These are phyloP conservation scores for Apostasia shenzhenica DNA, from an alignment of 106 monocot genomes.

Conservation along the genomic window DNA sequence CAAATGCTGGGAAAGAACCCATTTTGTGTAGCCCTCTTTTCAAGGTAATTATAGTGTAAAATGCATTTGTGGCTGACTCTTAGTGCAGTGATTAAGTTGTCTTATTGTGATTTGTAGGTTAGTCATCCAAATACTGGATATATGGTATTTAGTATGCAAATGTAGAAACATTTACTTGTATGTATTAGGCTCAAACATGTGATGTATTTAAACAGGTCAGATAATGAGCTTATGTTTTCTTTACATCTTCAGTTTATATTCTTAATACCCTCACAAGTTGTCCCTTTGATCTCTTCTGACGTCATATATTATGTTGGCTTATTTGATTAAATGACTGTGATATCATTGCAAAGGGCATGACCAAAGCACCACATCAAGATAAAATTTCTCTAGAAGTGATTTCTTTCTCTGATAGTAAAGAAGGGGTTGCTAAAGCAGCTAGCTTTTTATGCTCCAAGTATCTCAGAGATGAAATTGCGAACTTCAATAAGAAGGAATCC, in stretches of 20 bases:
- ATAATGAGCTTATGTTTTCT: background rate
- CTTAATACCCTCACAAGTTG: too few relatives aligned
- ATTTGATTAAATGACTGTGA: background rate
- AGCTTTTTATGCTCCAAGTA: slow-evolving; percentile 56
- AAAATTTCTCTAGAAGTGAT: slow-evolving; percentile 30
- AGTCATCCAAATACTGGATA: too few relatives aligned
- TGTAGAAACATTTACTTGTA: too few relatives aligned
- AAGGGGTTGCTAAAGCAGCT: slow-evolving; percentile 70
- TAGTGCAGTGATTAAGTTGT: too few relatives aligned
- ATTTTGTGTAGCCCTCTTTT: too few relatives aligned
- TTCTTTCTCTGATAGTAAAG: slow-evolving; percentile 68
- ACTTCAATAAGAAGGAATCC: slow-evolving; percentile 12
- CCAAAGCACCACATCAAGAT: background rate
- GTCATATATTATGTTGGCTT: background rate
- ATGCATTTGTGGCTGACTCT: too few relatives aligned
- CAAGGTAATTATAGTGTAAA: too few relatives aligned
- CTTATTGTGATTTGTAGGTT: too few relatives aligned
- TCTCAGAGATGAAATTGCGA: slow-evolving; percentile 21
- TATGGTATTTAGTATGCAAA: background rate
- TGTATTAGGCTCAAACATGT: too few relatives aligned
- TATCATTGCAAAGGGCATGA: slow-evolving; percentile 1
- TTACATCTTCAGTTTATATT: background rate
- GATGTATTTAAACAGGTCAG: background rate
- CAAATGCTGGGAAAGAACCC: too few relatives aligned
- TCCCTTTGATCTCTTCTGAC: background rate